Percentiles rank a stretch among this genome's conserved stretches.
phyloP scores from a whole-genome alignment of 2,329 filamentous ascomycete species.

The Trichoderma sp. region DNA sequence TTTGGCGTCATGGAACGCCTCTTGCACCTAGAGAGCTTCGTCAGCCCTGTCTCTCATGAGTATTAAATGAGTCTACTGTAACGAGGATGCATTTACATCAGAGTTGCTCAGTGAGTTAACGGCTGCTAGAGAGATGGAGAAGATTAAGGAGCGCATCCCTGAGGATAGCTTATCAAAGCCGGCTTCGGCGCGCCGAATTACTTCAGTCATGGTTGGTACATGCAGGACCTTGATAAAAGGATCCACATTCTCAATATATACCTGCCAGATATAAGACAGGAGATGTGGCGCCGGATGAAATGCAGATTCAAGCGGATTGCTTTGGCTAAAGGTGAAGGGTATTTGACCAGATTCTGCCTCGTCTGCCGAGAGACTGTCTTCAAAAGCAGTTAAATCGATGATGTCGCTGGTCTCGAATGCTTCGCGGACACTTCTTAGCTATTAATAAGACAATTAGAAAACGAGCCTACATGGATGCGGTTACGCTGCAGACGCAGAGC shows the following conservation, averaged over 20 bases:
- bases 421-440: slow-evolving; percentile 6
- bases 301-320: neutral
- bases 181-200: slow-evolving; percentile 23
- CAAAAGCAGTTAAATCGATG: neutral
- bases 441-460: slow-evolving; percentile 18
- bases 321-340: neutral
- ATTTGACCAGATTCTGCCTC: neutral
- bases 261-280: slow-evolving; percentile 32
- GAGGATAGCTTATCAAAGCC: slow-evolving; percentile 25
- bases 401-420: neutral
- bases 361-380: neutral
- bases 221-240: slow-evolving; percentile 34
- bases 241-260: slow-evolving; percentile 32
- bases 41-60: slow-evolving; percentile 10
- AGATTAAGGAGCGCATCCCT: slow-evolving; percentile 28
- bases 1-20: neutral
- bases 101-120: slow-evolving; percentile 28
- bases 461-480: neutral
- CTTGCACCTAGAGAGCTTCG: neutral
- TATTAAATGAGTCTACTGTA: slow-evolving; percentile 23
- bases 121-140: slow-evolving; percentile 30
- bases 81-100: slow-evolving; percentile 19
- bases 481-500: neutral
- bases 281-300: slow-evolving; percentile 31
- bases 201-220: slow-evolving; percentile 23